A percentile compares a stretch with the other conserved stretches of the same genome.
These are phyloP conservation scores for Monosiga brevicollis DNA, from an alignment of 78 protist genomes.

Conservation along the genomic window DNA sequence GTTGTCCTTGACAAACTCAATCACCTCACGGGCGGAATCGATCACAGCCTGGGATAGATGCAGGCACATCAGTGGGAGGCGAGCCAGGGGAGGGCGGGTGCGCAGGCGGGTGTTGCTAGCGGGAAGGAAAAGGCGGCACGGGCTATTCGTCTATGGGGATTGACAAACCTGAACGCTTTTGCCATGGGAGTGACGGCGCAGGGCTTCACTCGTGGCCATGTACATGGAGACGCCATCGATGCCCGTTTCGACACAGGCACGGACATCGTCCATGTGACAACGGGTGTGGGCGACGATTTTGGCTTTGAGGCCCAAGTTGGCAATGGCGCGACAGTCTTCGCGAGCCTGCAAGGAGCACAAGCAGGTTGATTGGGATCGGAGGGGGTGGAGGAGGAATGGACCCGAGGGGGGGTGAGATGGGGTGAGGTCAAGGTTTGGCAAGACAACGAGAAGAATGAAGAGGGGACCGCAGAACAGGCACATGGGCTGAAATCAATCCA, in stretches of 20 bases:
- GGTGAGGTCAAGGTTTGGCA: neutral
- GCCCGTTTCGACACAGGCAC: constrained; percentile 39
- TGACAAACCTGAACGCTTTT: constrained; percentile 45
- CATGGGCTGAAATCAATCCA: too few species aligned
- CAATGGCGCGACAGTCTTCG: constrained; percentile 33
- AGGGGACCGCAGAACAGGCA: too few species aligned
- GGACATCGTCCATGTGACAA: constrained; percentile 63
- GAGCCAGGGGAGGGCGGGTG: too few species aligned
- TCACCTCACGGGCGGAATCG: constrained; percentile 45
- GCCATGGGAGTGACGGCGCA: constrained; percentile 54
- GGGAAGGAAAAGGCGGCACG: too few species aligned
- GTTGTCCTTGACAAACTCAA: constrained; percentile 28
- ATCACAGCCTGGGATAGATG: too few species aligned
- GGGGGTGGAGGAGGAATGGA: neutral
- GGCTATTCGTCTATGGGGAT: too few species aligned
- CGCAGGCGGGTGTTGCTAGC: too few species aligned
- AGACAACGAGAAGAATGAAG: too few species aligned
- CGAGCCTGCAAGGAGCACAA: neutral
- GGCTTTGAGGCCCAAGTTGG: constrained; percentile 17
- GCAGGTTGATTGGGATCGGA: neutral
- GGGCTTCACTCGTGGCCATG: constrained; percentile 49
- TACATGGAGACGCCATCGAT: constrained; percentile 50
- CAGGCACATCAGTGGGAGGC: too few species aligned
- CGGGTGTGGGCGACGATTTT: constrained; percentile 59
- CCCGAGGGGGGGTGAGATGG: neutral